A percentile compares a stretch with the other conserved stretches of the same genome.
phyloP scores from a whole-genome alignment of 441 rosid species.

The Breynia disticha region DNA sequence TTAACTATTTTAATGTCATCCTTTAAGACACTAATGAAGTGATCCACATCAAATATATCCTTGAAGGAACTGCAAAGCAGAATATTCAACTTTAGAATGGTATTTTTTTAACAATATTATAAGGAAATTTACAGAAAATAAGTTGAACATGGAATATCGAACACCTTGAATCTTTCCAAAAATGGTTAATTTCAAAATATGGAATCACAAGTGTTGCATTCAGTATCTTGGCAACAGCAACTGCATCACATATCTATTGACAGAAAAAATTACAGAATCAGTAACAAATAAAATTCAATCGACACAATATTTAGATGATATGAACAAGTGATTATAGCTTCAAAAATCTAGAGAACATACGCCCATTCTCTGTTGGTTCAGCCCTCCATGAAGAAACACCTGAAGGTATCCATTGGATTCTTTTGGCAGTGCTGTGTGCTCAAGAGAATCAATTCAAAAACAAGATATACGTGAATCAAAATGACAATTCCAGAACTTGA shows the following conservation, averaged over 20 bases:
- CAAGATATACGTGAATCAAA: too few species aligned
- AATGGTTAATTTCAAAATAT: constrained; percentile 57
- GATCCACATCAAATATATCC: constrained; percentile 93
- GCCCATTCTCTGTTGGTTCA: constrained; percentile 98
- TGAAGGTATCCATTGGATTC: constrained; percentile 68
- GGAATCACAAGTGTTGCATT: constrained; percentile 81
- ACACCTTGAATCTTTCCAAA: constrained; percentile 85
- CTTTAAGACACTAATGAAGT: constrained; percentile 65
- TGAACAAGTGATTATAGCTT: background rate
- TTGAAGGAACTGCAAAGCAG: constrained; percentile 64
- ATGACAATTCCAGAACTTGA: constrained; percentile 1
- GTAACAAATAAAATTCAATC: background rate
- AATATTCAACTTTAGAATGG: constrained; percentile 22
- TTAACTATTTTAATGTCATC: constrained; percentile 72
- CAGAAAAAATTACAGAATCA: constrained; percentile 13
- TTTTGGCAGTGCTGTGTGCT: constrained; percentile 54
- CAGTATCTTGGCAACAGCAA: constrained; percentile 78
- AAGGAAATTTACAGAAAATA: constrained; percentile 9
- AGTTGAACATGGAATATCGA: background rate
- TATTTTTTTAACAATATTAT: constrained; percentile 4
- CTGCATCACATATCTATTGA: constrained; percentile 79
- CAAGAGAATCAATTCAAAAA: constrained; percentile 8
- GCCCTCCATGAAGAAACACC: constrained; percentile 93
- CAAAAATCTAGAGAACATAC: constrained; percentile 26
- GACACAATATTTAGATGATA: background rate